Conservation (phyloP, 2,329 filamentous ascomycete genomes). For the Claviceps humidiphila region DNA sequence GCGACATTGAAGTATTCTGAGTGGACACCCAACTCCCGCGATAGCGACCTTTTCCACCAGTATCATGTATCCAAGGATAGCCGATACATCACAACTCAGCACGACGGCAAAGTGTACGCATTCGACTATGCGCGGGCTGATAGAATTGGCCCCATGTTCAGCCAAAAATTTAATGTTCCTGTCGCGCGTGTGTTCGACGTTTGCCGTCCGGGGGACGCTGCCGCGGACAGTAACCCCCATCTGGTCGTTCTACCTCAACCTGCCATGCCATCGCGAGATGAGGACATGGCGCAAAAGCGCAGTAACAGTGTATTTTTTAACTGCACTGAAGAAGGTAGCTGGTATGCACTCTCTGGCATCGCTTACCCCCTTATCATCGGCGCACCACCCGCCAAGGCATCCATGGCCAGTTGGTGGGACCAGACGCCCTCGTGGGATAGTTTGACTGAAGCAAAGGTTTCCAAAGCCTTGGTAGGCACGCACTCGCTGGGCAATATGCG, state of each 20-base stretch:
- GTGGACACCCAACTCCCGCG: slow-evolving; percentile 86
- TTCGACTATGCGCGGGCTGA: slow-evolving; percentile 51
- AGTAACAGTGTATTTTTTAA: slow-evolving; percentile 70
- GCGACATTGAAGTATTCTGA: slow-evolving; percentile 88
- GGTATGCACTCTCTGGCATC: slow-evolving; percentile 84
- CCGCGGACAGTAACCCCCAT: slow-evolving; percentile 51
- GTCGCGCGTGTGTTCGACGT: slow-evolving; percentile 86
- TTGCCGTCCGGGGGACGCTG: slow-evolving; percentile 56
- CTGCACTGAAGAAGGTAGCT: slow-evolving; percentile 71
- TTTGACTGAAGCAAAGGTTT: slow-evolving; percentile 33
- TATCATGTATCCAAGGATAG: slow-evolving; percentile 71
- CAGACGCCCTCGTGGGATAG: slow-evolving; percentile 25
- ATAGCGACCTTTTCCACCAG: slow-evolving; percentile 74
- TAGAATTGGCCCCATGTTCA: slow-evolving; percentile 46
- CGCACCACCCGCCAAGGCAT: slow-evolving; percentile 35
- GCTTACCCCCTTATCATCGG: slow-evolving; percentile 78
- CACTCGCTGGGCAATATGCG: slow-evolving; percentile 39
- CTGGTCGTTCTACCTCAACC: slow-evolving; percentile 83
- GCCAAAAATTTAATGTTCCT: slow-evolving; percentile 57
- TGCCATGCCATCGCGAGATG: slow-evolving; percentile 43
- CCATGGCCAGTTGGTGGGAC: slow-evolving; percentile 35
- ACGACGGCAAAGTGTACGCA: slow-evolving; percentile 73
- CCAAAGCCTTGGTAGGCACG: slow-evolving; percentile 55
- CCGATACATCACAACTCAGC: slow-evolving; percentile 76
- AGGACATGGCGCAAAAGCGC: slow-evolving; percentile 37